phyloP scores from a whole-genome alignment of 805 yeast species.

The Candida piceae region DNA sequence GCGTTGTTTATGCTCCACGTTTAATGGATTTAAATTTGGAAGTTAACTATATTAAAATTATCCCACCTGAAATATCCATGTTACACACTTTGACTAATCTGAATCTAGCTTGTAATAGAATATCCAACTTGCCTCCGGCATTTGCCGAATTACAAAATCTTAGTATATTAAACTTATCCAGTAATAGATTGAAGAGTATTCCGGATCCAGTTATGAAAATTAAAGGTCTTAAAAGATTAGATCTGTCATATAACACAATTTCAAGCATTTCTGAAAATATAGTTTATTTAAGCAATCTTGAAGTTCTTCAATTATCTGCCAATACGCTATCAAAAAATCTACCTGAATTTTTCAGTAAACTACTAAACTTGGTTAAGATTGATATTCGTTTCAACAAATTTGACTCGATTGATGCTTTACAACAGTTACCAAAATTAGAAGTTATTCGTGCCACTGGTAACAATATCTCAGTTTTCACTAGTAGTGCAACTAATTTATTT shows the following conservation, averaged over 20 bases:
- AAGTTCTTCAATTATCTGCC: constrained; percentile 68
- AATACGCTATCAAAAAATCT: constrained; percentile 53
- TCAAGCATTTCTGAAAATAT: constrained; percentile 55
- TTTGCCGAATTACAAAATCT: constrained; percentile 53
- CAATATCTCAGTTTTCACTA: constrained; percentile 64
- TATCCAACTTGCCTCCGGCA: constrained; percentile 55
- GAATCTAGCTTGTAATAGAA: constrained; percentile 71
- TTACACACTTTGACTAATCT: constrained; percentile 52
- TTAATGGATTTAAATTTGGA: constrained; percentile 68
- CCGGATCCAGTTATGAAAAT: constrained; percentile 66
- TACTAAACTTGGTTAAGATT: constrained; percentile 58
- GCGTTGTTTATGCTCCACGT: constrained; percentile 63
- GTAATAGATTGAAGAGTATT: constrained; percentile 60
- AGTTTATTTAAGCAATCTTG: constrained; percentile 53
- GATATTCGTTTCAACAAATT: constrained; percentile 71
- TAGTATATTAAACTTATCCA: constrained; percentile 65
- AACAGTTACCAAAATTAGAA: constrained; percentile 57
- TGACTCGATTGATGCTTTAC: constrained; percentile 50
- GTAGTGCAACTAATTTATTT: constrained; percentile 56
- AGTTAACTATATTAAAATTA: constrained; percentile 64
- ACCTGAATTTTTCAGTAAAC: constrained; percentile 47
- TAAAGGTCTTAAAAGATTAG: constrained; percentile 56
- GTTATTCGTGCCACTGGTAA: constrained; percentile 73
- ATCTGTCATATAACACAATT: constrained; percentile 77
- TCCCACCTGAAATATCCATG: constrained; percentile 53